A percentile compares a stretch with the other conserved stretches of the same genome.
These are phyloP conservation scores for Phytopythium vexans DNA, from an alignment of 352 stramenopile species.

Conservation along the genomic window DNA sequence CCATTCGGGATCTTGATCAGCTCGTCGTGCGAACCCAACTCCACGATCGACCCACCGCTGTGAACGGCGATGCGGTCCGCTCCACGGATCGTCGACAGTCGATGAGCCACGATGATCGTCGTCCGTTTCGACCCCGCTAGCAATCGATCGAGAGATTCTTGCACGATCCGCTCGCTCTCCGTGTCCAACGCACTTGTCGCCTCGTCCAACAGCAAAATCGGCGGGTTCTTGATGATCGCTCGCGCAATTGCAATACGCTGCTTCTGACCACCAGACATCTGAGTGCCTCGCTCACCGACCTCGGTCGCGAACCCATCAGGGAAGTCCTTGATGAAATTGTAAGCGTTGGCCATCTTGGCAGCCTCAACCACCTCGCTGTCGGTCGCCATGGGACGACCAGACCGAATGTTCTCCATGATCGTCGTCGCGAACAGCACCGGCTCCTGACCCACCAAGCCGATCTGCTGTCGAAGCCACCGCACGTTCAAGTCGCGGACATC, in stretches of 20 bases:
- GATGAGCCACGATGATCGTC: conserved; percentile 80
- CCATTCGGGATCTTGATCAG: conserved; percentile 53
- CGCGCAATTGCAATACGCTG: conserved; percentile 92
- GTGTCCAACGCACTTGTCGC: conserved; percentile 76
- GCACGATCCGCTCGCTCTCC: conserved; percentile 81
- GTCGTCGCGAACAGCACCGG: conserved; percentile 46
- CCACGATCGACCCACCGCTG: conserved; percentile 72
- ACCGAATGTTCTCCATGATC: conserved; percentile 64
- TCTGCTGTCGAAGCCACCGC: conserved; percentile 57
- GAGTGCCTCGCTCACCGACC: conserved; percentile 82
- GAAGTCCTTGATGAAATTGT: conserved; percentile 85
- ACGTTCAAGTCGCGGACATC: conserved; percentile 63
- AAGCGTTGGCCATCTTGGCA: conserved; percentile 71
- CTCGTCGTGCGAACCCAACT: conserved; percentile 77
- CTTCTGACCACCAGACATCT: conserved; percentile 91
- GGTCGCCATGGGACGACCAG: conserved; percentile 58
- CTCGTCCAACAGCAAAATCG: conserved; percentile 85
- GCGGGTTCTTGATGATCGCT: conserved; percentile 83
- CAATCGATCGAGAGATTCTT: conserved; percentile 83
- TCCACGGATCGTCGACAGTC: conserved; percentile 71
- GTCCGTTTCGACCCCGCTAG: conserved; percentile 63
- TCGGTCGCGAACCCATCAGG: conserved; percentile 83
- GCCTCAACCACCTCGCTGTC: conserved; percentile 70
- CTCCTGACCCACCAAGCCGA: conserved; percentile 91
- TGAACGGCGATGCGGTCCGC: too few species aligned